Base-by-base conservation (phyloP, 2,329 filamentous ascomycete genomes). In the Simplicillium sp. region DNA sequence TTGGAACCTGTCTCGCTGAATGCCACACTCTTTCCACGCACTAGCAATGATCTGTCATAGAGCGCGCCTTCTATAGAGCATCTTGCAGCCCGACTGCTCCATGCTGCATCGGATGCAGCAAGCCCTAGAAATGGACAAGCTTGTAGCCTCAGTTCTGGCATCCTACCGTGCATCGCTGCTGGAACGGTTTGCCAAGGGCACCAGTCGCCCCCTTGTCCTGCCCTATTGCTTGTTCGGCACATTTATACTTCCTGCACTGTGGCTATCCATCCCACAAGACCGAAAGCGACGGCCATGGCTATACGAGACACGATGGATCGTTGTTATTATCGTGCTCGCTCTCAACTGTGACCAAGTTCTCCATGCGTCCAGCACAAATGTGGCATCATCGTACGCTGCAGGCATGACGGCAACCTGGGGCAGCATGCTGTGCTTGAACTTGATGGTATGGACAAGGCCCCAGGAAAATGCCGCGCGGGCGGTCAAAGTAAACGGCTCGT, bases 391-490 rank as follows among this genome's bases (percentile, higher is more conserved):
- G 2, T 81, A 78, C 46, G 64, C 58, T 2, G 54, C 61, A 2
- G 78, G 78, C 0, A 50, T 81, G 37, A 50, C 70, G 31, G 62
- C 62, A 3, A 54, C 59, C 4, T 81, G 71, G 71, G 65, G 68
- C 1, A 68, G 71, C 11, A 53, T 80, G 14, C 68, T 66, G 57
- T 64, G 56, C 29, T 50, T 70, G 41, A 65, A 67, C 15, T 53
- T 75, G 50, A 54, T 82, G 17, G 54, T 80, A 2, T 75, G 73
- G 59, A 70, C 64, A 36, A 58, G 63, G 14, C 74, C 76, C 3
- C 77, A 81, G 54, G 71, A 69, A 52, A 71, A 77, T 15, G 70
- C 70, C 1, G 73, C 68, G 45, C 67, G 77, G 46, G 64, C 73
- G 0, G 55, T 69, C 40, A 65, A 36, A 40, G 20, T 32, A 18